Conservation (phyloP, 2,329 filamentous ascomycete species). For the Trichoderma breve region DNA sequence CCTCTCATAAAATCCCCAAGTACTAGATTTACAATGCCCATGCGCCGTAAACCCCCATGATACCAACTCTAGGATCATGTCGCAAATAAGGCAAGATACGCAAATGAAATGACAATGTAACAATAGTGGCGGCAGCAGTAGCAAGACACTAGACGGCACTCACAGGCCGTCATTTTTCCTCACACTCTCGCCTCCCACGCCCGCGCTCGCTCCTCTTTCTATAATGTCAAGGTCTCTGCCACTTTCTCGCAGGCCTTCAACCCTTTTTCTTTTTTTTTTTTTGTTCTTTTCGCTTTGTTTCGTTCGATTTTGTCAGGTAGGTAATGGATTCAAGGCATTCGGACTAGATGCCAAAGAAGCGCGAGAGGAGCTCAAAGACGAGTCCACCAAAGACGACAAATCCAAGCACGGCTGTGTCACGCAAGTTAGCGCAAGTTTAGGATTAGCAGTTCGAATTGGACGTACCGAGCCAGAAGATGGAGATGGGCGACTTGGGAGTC, state of each 20-base stretch:
- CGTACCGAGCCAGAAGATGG: constrained; percentile 62
- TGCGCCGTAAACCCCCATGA: constrained; percentile 32
- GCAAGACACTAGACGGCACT: not conserved
- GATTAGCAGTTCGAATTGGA: not conserved
- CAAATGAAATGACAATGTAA: constrained; percentile 3
- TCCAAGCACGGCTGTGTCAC: constrained; percentile 48
- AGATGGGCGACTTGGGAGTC: constrained; percentile 58
- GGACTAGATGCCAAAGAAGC: constrained; percentile 44
- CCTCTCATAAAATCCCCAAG: not conserved
- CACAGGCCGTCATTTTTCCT: not conserved
- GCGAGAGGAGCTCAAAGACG: constrained; percentile 56
- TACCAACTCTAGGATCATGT: constrained; percentile 14
- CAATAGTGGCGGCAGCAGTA: not conserved
- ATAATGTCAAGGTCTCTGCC: not conserved
- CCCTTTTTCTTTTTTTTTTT: not conserved
- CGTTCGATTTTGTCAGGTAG: not conserved
- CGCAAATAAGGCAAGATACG: not conserved
- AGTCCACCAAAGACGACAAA: constrained; percentile 63
- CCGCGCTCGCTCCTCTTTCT: not conserved
- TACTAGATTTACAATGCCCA: constrained; percentile 24
- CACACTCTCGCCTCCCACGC: not conserved
- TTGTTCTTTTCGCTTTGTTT: not conserved
- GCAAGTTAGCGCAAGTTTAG: not conserved
- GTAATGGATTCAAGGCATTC: not conserved
- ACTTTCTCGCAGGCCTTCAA: not conserved